Percentiles rank a stretch among this genome's conserved stretches.
These are phyloP conservation scores for Gynostemma pentaphyllum DNA, from an alignment of 306 rosid species.

Conservation along the genomic window DNA sequence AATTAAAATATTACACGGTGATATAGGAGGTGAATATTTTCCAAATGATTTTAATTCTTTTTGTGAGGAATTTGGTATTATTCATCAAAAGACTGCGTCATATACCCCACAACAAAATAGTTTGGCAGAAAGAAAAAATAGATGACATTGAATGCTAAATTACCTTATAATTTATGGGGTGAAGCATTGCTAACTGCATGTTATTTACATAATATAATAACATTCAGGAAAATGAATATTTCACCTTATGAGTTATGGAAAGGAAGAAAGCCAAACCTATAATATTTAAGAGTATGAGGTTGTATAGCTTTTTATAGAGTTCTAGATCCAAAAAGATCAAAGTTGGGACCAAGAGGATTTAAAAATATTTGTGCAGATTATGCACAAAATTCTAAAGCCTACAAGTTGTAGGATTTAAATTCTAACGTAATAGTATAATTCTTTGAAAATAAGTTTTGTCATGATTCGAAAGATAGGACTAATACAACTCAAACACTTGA, in stretches of 20 bases:
- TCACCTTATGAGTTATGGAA: not conserved
- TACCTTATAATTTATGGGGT: not conserved
- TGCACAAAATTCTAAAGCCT: too few relatives aligned
- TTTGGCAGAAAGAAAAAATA: not conserved
- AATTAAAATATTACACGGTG: not conserved
- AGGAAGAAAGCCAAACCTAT: not conserved
- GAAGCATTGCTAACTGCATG: not conserved
- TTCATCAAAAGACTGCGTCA: not conserved
- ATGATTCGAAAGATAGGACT: not conserved
- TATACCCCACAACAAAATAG: too few relatives aligned
- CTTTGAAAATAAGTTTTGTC: not conserved
- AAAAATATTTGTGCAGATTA: too few relatives aligned
- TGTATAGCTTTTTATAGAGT: not conserved
- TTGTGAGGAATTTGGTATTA: not conserved
- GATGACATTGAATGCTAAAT: not conserved
- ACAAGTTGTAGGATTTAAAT: not conserved
- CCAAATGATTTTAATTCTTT: not conserved
- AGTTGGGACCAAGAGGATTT: too few relatives aligned
- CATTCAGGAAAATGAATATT: not conserved
- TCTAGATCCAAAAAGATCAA: too few relatives aligned
- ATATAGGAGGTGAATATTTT: not conserved
- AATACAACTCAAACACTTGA: not conserved
- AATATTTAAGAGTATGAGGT: not conserved
- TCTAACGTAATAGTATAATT: not conserved
- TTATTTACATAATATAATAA: not conserved